phyloP scores from a whole-genome alignment of 2,329 filamentous ascomycete genomes.

The Fusarium miscanthi region DNA sequence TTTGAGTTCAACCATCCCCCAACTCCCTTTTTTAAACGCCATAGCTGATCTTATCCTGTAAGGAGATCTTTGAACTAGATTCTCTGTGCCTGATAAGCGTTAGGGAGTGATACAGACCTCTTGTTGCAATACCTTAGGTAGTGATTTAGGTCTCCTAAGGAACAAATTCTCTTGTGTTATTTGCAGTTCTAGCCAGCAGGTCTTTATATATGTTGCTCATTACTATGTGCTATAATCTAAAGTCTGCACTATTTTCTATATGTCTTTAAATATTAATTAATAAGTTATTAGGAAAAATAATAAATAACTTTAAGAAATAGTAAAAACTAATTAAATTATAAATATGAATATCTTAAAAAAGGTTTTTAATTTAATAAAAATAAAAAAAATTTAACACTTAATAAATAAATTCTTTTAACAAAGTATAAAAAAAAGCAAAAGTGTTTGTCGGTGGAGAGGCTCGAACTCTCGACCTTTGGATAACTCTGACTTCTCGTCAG shows the following conservation, averaged over 20 bases:
- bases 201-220: background rate
- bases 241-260: background rate
- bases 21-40: background rate
- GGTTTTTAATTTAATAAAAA: background rate
- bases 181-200: background rate
- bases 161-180: background rate
- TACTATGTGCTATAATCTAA: background rate
- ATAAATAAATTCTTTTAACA: no score
- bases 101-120: background rate
- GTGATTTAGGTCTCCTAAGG: background rate
- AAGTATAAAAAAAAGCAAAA: no score
- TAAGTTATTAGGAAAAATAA: background rate
- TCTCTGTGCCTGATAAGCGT: background rate
- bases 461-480: conserved; percentile 48
- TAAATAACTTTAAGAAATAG: background rate
- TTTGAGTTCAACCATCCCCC: background rate
- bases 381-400: no score
- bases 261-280: no score
- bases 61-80: background rate
- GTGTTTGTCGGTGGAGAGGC: conserved; percentile 42
- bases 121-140: background rate
- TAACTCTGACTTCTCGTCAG: conserved; percentile 38
- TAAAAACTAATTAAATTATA: background rate
- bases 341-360: background rate
- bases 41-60: no score